Evolutionary conservation across 139 green algal genomes (phyloP).

Genomic region (Tetradesmus obliquus): DNA sequence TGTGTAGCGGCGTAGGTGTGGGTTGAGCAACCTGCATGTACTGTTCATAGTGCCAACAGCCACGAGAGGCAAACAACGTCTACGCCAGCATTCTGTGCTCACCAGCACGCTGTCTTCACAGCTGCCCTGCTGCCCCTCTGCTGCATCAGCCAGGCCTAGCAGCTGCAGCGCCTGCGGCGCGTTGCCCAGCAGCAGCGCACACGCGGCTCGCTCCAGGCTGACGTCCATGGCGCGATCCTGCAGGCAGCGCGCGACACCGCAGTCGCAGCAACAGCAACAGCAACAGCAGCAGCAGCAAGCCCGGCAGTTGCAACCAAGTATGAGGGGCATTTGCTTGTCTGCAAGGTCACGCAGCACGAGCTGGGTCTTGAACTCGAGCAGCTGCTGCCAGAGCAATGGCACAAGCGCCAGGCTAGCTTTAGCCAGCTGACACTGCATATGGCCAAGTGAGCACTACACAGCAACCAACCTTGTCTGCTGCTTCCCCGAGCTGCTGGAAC

Average conservation of each 20-base stretch:
- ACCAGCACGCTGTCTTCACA: constrained; percentile 37
- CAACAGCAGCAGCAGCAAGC: not conserved
- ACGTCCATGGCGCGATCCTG: constrained; percentile 27
- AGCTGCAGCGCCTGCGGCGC: not conserved
- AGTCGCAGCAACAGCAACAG: not conserved
- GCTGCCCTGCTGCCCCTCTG: not conserved
- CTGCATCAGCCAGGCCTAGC: constrained; percentile 36
- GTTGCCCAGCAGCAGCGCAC: constrained; percentile 52
- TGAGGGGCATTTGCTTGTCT: too few species aligned
- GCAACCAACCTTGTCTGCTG: not conserved
- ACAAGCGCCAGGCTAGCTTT: too few species aligned
- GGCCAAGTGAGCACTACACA: not conserved
- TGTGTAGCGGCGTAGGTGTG: not conserved
- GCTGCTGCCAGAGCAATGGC: too few species aligned
- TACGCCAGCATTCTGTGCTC: too few species aligned
- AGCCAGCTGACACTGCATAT: too few species aligned
- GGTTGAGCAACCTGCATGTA: not conserved
- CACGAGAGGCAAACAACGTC: not conserved
- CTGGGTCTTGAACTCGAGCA: too few species aligned
- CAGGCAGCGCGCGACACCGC: not conserved
- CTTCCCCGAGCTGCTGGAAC: constrained; percentile 31
- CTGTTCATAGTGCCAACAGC: not conserved
- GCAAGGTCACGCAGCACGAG: too few species aligned
- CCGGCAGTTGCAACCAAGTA: too few species aligned
- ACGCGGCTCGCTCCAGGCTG: constrained; percentile 42